Base-by-base conservation (phyloP, 2,329 filamentous ascomycete species). In the Colletotrichum sp. region DNA sequence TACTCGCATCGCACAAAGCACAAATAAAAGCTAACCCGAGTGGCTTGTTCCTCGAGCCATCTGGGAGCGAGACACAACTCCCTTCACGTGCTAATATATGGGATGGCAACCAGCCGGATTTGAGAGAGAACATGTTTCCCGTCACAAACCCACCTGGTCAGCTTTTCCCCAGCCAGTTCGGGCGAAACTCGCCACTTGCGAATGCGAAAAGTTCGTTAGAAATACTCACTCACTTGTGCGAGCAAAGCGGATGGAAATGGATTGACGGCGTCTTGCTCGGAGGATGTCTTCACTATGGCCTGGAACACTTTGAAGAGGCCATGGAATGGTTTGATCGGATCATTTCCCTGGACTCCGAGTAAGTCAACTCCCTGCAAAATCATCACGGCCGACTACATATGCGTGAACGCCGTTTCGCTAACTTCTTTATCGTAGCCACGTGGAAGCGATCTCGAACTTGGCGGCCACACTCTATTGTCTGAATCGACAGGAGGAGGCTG, bases 391-490 rank as follows among this genome's bases (percentile, higher is more conserved):
- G 24, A 52, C 6, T 10, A 36, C 30, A 10, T 18, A 34, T 30
- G 30, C 6, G n/a, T 13, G n/a, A 21, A 28, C 10, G 5, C 13
- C 26, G 21, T 4, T 16, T 58, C 18, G 12, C n/a, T 63, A 21
- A 34, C 61, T 76, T 32, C 76, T 48, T 57, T 64, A 76, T 80
- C 8, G 8, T 36, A 95, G 93, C 80, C 95, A 98, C 83, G 94
- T 98, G 65, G 97, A 99, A 86, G 96, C 96, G 26, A 93, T 97
- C 58, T 98, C 96, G 26, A 99, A 99, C 83, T 91, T 98, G 76
- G 97, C 96, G 26, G 96, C 96, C 26, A 96, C 96, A 2, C 87
- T 98, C 28, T 93, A 98, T 79, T 96, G 96, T 73, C 90, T 99
- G 12, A 93, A 95, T 76, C 93, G 94, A 75, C 94, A 94, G 74